Conservation (phyloP, 2,329 filamentous ascomycete genomes). For the Aureobasidium namibiae region DNA sequence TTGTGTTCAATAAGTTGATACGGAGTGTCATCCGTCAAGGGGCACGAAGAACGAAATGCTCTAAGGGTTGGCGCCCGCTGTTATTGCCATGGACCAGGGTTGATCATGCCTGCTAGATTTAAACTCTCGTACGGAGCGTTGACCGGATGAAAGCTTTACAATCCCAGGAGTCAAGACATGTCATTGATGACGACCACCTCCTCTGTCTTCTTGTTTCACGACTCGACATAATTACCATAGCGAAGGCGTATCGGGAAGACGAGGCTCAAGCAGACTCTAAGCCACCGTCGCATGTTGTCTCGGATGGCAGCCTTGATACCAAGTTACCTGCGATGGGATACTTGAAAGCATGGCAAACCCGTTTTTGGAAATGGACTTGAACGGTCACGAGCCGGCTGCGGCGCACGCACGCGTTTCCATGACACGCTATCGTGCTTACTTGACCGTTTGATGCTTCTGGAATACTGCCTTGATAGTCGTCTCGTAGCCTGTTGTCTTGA, state of each 20-base stretch:
- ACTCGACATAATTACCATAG: background rate
- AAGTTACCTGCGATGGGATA: background rate
- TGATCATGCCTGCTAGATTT: background rate
- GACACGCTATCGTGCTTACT: background rate
- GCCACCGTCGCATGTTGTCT: slow-evolving; percentile 7
- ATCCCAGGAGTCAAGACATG: background rate
- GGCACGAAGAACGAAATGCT: background rate
- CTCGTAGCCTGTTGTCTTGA: slow-evolving; percentile 10
- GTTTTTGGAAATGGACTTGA: background rate
- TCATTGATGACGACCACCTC: background rate
- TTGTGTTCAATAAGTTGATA: background rate
- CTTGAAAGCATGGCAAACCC: background rate
- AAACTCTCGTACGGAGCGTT: background rate
- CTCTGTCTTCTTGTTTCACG: background rate
- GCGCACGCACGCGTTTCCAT: background rate
- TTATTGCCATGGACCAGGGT: background rate
- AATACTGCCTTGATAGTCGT: slow-evolving; percentile 7
- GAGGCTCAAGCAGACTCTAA: background rate
- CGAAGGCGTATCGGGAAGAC: background rate
- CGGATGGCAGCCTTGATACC: slow-evolving; percentile 1
- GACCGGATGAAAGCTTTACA: background rate
- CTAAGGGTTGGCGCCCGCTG: background rate
- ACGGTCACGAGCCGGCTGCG: slow-evolving; percentile 1
- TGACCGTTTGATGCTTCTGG: background rate
- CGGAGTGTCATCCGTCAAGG: background rate